Conservation (phyloP, 306 rosid species). For the Castanea crenata region DNA sequence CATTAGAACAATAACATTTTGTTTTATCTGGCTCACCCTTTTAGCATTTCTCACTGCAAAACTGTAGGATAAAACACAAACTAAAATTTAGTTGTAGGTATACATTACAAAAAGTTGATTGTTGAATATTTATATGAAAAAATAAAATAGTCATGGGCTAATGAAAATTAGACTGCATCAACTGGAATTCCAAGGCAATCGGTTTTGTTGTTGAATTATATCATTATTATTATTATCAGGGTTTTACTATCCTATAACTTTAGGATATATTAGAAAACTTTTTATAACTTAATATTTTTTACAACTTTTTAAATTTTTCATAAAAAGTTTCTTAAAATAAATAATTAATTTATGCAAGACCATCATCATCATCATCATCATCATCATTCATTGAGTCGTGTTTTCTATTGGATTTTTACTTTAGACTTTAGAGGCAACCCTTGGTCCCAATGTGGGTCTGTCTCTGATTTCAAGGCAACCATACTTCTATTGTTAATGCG, state of each 20-base stretch:
- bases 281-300: too few relatives aligned
- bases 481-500: not conserved
- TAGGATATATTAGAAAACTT: not conserved
- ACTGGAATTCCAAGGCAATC: not conserved
- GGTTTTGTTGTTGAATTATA: not conserved
- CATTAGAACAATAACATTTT: not conserved
- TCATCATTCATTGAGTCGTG: not conserved
- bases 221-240: too few relatives aligned
- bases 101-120: not conserved
- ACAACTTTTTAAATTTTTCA: too few relatives aligned
- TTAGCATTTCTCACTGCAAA: not conserved
- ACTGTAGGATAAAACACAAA: not conserved
- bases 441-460: not conserved
- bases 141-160: not conserved
- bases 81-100: too few relatives aligned
- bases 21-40: not conserved
- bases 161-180: not conserved
- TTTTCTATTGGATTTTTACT: not conserved
- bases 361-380: too few relatives aligned
- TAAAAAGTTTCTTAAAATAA: too few relatives aligned
- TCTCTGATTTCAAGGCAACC: constrained; percentile 1
- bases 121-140: not conserved
- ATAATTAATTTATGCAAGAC: too few relatives aligned
- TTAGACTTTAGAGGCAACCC: not conserved
- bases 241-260: not conserved